Percentiles rank a stretch among this genome's conserved stretches.
phyloP scores from a whole-genome alignment of 768 basidiomycete species.

The Boletus rubescentipes region DNA sequence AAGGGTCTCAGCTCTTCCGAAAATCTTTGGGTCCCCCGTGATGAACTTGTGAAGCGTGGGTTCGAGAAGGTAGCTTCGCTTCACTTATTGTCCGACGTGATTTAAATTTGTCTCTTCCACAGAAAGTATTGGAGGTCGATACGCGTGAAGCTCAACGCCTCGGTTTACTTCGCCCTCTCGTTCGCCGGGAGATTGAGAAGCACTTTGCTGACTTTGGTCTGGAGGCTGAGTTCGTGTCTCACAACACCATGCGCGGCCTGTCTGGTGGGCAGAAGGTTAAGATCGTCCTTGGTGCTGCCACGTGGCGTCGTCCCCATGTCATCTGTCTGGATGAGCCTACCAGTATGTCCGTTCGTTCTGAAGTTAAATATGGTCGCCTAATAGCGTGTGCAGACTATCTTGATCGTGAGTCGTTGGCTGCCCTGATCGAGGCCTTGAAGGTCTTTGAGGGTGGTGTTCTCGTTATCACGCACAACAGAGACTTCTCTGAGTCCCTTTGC shows the following conservation, averaged over 20 bases:
- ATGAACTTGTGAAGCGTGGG: constrained; percentile 96
- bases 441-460: constrained; percentile 98
- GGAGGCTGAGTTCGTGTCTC: constrained; percentile 97
- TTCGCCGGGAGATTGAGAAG: constrained; percentile 98
- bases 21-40: constrained; percentile 97
- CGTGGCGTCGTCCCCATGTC: constrained; percentile 98
- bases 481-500: constrained; percentile 99
- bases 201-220: constrained; percentile 99
- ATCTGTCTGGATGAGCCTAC: constrained; percentile 98
- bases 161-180: constrained; percentile 92
- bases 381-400: constrained; percentile 72
- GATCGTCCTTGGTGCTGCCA: constrained; percentile 97
- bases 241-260: constrained; percentile 99
- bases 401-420: constrained; percentile 98
- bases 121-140: constrained; percentile 97
- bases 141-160: constrained; percentile 96
- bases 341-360: constrained; percentile 45
- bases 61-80: constrained; percentile 75
- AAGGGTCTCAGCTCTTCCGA: constrained; percentile 93
- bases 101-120: constrained; percentile 10
- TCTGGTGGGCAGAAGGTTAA: constrained; percentile 99
- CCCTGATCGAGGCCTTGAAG: constrained; percentile 97
- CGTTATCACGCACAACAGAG: constrained; percentile 95
- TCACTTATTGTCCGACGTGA: neutral
- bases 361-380: neutral